Conservation (phyloP, 2,329 filamentous ascomycete genomes). For the Fusarium albosuccineum region DNA sequence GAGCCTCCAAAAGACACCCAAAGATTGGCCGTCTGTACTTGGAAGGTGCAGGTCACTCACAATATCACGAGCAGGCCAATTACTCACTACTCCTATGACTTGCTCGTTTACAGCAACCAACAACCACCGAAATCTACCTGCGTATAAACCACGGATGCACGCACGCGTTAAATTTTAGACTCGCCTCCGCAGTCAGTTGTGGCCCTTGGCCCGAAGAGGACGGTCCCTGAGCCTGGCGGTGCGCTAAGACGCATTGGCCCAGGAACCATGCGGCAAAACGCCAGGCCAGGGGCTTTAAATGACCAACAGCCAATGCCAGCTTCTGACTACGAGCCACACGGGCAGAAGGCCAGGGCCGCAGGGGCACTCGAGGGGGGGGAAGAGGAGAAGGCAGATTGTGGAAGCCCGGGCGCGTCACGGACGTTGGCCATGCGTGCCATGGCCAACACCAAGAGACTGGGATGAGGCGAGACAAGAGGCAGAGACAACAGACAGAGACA, state of each 20-base stretch:
- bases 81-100: too few species aligned
- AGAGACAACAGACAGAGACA: constrained; percentile 27
- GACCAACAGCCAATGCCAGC: constrained; percentile 29
- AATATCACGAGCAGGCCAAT: constrained; percentile 21
- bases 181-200: constrained; percentile 40
- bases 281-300: constrained; percentile 29
- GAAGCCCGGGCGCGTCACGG: constrained; percentile 3
- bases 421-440: constrained; percentile 8
- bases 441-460: constrained; percentile 18
- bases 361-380: neutral
- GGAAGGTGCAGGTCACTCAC: constrained; percentile 28
- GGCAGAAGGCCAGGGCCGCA: constrained; percentile 26
- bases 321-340: constrained; percentile 25
- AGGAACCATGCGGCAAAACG: constrained; percentile 37
- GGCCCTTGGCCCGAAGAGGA: constrained; percentile 30
- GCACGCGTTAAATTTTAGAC: constrained; percentile 2
- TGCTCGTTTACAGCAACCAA: neutral
- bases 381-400: constrained; percentile 2
- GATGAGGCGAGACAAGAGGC: constrained; percentile 21
- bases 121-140: neutral
- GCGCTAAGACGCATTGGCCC: constrained; percentile 44
- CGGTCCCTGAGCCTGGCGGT: constrained; percentile 16
- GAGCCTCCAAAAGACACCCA: constrained; percentile 3
- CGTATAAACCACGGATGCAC: constrained; percentile 22
- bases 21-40: constrained; percentile 30